Conservation (phyloP, 2,329 filamentous ascomycete species). For the Beauveria varroae region DNA sequence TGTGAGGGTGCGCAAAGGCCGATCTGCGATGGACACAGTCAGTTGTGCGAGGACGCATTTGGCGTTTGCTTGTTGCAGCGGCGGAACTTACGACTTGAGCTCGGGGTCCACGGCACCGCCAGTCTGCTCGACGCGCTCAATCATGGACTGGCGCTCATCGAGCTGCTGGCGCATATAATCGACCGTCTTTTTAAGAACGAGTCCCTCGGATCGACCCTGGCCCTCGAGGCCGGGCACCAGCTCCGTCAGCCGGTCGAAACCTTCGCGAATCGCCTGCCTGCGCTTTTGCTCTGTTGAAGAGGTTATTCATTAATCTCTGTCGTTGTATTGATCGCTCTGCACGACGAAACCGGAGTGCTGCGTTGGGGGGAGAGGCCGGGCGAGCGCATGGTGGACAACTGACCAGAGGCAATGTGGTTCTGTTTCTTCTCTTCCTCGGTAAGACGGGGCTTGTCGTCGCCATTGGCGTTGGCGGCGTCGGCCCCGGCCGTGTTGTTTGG, state of each 20-base stretch:
- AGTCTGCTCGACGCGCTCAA: constrained; percentile 49
- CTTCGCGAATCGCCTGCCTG: constrained; percentile 63
- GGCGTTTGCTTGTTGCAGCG: not conserved
- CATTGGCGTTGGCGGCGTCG: constrained; percentile 17
- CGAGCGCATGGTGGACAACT: constrained; percentile 15
- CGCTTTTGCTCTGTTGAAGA: constrained; percentile 39
- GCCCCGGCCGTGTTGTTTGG: constrained; percentile 21
- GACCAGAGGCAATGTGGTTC: constrained; percentile 47
- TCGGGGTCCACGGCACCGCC: constrained; percentile 49
- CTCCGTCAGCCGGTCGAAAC: constrained; percentile 73
- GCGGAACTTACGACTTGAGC: constrained; percentile 31
- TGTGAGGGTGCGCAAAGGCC: constrained; percentile 7
- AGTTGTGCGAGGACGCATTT: not conserved
- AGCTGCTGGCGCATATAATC: constrained; percentile 57
- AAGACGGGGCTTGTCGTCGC: constrained; percentile 42
- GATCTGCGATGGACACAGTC: not conserved
- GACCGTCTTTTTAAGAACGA: constrained; percentile 68
- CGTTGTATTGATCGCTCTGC: not conserved
- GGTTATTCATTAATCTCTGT: too few relatives aligned
- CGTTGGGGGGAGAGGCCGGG: not conserved
- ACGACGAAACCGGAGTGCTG: not conserved
- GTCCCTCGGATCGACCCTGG: constrained; percentile 75
- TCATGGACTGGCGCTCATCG: constrained; percentile 47
- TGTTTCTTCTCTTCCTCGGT: constrained; percentile 49
- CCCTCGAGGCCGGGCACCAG: constrained; percentile 77